Percentiles rank a stretch among this genome's conserved stretches.
Conservation (phyloP, 352 stramenopile genomes). For the Globisporangium echinulatum region DNA sequence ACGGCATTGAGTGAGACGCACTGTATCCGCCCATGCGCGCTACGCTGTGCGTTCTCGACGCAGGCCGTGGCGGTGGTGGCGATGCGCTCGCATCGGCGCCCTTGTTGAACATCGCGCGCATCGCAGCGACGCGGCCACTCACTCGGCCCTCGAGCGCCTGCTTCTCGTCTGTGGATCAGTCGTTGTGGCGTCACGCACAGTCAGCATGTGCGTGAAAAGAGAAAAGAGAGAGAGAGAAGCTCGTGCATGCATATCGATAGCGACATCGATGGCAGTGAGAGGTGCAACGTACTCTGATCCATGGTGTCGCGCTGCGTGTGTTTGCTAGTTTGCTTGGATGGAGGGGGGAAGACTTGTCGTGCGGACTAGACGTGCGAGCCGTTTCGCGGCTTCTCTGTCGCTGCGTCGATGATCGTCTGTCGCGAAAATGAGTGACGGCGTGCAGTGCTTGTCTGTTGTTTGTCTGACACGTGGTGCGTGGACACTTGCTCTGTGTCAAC, state of each 20-base stretch:
- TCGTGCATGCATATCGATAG: not conserved
- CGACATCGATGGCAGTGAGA: not conserved
- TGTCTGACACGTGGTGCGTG: too few relatives aligned
- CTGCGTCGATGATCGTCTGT: not conserved
- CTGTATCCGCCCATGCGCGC: not conserved
- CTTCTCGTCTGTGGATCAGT: conserved; percentile 28
- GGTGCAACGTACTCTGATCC: conserved; percentile 16
- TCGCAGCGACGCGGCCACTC: conserved; percentile 44
- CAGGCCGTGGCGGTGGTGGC: conserved; percentile 2
- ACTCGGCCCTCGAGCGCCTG: conserved; percentile 37
- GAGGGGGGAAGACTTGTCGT: too few relatives aligned
- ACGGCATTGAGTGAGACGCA: not conserved
- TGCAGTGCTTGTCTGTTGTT: too few relatives aligned
- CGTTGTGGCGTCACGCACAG: not conserved
- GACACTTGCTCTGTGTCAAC: not conserved
- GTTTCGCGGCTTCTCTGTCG: not conserved
- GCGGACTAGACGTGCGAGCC: too few relatives aligned
- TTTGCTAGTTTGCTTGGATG: not conserved
- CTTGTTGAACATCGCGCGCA: conserved; percentile 71
- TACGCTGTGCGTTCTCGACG: conserved; percentile 3
- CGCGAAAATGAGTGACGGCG: not conserved
- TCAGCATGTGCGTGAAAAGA: not conserved
- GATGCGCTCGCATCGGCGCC: conserved; percentile 14
- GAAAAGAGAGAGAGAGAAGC: not conserved
- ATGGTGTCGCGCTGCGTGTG: conserved; percentile 4